Evolutionary conservation across 306 rosid genomes (phyloP).

Genomic region (Gillenia trifoliata): DNA sequence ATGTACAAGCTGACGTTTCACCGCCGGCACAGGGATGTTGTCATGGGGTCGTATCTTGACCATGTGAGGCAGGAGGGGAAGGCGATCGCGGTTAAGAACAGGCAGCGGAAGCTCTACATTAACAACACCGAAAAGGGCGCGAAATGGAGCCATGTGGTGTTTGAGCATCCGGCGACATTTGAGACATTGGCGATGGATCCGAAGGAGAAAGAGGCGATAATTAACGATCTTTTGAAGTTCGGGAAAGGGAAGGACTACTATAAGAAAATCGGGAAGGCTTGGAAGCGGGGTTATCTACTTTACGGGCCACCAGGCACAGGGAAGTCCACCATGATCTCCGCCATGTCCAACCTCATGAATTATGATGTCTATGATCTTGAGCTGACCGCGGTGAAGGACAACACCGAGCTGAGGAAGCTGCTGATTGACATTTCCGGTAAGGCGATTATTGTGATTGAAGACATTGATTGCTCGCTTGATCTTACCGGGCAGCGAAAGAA

Average conservation of each 20-base stretch:
- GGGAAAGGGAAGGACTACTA: slow-evolving; percentile 47
- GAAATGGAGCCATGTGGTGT: slow-evolving; percentile 45
- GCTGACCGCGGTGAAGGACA: slow-evolving; percentile 49
- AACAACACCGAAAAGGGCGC: slow-evolving; percentile 30
- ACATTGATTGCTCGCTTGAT: slow-evolving; percentile 70
- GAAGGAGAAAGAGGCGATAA: slow-evolving; percentile 35
- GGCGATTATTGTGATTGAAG: slow-evolving; percentile 54
- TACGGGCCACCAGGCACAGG: slow-evolving; percentile 73
- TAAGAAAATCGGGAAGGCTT: slow-evolving; percentile 54
- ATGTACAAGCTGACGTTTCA: slow-evolving; percentile 37
- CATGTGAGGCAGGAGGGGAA: slow-evolving; percentile 33
- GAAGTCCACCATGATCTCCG: slow-evolving; percentile 59
- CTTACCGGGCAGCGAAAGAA: slow-evolving; percentile 56
- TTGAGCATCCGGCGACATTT: slow-evolving; percentile 60
- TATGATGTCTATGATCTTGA: slow-evolving; percentile 67
- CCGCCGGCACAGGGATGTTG: slow-evolving; percentile 16
- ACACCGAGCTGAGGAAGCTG: slow-evolving; percentile 37
- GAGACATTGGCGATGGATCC: slow-evolving; percentile 48
- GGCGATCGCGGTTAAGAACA: slow-evolving; percentile 13
- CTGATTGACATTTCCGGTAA: slow-evolving; percentile 42
- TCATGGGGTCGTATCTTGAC: slow-evolving; percentile 31
- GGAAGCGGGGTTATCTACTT: slow-evolving; percentile 61
- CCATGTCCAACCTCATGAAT: slow-evolving; percentile 58
- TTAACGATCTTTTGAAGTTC: slow-evolving; percentile 42
- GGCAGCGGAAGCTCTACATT: slow-evolving; percentile 44